These are phyloP conservation scores for Sanghuangporus weigelae DNA, from an alignment of 1,284 basidiomycete species.

Conservation along the genomic window DNA sequence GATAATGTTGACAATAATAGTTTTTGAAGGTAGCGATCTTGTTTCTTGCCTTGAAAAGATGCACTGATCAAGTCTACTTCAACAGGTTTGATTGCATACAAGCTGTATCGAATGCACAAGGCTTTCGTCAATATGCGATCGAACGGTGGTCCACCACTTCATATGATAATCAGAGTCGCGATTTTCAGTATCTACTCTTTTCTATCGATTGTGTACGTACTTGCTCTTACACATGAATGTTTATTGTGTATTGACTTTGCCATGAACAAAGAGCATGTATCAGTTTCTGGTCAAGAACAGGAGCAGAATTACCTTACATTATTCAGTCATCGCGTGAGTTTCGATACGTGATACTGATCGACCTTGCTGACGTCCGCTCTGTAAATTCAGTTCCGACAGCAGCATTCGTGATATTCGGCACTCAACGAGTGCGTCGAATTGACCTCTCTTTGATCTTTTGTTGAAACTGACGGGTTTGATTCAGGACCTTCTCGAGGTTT, in stretches of 20 bases:
- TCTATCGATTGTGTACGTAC: constrained; percentile 10
- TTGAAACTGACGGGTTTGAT: not conserved
- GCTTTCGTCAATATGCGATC: constrained; percentile 1
- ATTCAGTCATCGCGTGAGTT: constrained; percentile 15
- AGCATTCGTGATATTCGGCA: constrained; percentile 14
- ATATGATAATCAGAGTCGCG: constrained; percentile 8
- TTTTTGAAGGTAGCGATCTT: constrained; percentile 7
- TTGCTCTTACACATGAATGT: not conserved
- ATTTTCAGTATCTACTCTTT: constrained; percentile 13
- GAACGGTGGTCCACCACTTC: not conserved
- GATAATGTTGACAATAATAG: constrained; percentile 6
- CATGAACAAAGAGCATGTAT: constrained; percentile 3
- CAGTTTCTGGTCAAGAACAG: constrained; percentile 11
- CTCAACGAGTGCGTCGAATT: constrained; percentile 6
- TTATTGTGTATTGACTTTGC: not conserved
- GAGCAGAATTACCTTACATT: constrained; percentile 11
- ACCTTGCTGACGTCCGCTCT: not conserved
- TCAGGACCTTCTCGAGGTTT: constrained; percentile 13
- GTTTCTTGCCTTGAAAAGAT: not conserved
- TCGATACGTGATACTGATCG: not conserved
- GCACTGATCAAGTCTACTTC: not conserved
- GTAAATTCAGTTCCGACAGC: constrained; percentile 11
- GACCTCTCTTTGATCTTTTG: not conserved
- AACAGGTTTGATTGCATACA: constrained; percentile 7
- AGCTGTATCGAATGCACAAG: constrained; percentile 9